phyloP scores from a whole-genome alignment of 306 rosid species.

The Crotalaria pallida region DNA sequence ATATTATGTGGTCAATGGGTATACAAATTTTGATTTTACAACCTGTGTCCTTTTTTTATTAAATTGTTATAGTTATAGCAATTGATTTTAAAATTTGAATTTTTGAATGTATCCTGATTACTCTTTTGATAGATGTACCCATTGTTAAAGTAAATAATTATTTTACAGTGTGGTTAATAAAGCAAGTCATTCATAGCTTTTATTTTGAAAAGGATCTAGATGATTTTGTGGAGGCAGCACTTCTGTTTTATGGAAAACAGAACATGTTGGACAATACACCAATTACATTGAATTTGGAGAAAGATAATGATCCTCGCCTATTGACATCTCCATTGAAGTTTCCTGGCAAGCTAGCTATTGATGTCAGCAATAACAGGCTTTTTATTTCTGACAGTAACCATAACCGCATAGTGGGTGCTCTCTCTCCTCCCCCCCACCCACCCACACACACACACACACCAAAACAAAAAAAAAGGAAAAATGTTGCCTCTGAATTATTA shows the following conservation, averaged over 20 bases:
- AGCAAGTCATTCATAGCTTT: not conserved
- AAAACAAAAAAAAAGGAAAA: not conserved
- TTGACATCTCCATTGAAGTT: conserved; percentile 82
- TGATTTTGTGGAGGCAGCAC: conserved; percentile 91
- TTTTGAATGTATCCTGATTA: not conserved
- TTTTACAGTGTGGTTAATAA: conserved; percentile 7
- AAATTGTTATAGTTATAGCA: not conserved
- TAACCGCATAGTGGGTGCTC: conserved; percentile 74
- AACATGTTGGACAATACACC: conserved; percentile 63
- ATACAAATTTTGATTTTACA: not conserved
- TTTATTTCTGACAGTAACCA: conserved; percentile 97
- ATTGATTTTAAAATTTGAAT: not conserved
- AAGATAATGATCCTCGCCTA: conserved; percentile 85
- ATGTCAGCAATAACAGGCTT: conserved; percentile 84
- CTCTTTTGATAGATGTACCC: not conserved
- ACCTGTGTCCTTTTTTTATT: not conserved
- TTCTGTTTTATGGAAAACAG: conserved; percentile 69
- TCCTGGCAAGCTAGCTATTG: conserved; percentile 93
- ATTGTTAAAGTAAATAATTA: not conserved
- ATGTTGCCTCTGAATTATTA: not conserved
- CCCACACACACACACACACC: not conserved
- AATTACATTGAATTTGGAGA: conserved; percentile 67
- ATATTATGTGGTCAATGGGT: not conserved
- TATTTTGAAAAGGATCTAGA: conserved; percentile 73
- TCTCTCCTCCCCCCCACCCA: conserved; percentile 17